Conservation (phyloP, 345 rosid species). For the Physaria fendleri region DNA sequence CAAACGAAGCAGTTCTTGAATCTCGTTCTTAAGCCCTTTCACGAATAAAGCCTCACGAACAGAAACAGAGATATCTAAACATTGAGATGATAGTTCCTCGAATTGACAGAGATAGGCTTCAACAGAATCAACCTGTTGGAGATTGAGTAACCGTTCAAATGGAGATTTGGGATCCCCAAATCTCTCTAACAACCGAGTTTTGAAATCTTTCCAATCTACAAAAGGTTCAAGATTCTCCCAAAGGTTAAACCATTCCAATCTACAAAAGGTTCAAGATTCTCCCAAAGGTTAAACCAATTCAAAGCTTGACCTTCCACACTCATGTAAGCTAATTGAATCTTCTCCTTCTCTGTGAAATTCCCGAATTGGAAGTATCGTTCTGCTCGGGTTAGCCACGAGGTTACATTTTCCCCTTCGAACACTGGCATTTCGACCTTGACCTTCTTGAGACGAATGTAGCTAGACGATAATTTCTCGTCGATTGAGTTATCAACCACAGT, state of each 20-base stretch:
- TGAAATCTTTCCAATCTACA: constrained; percentile 16
- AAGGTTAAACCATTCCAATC: constrained; percentile 16
- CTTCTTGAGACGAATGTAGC: neutral
- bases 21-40: constrained; percentile 11
- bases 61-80: neutral
- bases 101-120: neutral
- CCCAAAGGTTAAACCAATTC: constrained; percentile 8
- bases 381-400: constrained; percentile 3
- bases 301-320: constrained; percentile 8
- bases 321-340: neutral
- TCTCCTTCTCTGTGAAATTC: constrained; percentile 13
- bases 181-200: neutral
- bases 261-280: neutral
- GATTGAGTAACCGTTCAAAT: neutral
- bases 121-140: constrained; percentile 15
- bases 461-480: neutral
- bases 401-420: constrained; percentile 4
- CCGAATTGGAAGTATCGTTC: constrained; percentile 23
- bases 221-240: neutral
- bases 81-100: constrained; percentile 10
- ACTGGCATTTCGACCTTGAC: constrained; percentile 22
- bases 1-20: neutral
- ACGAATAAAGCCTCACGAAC: neutral
- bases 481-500: neutral
- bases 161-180: neutral